Evolutionary conservation across 2,329 filamentous ascomycete species (phyloP).

Genomic region (Colletotrichum higginsianum): DNA sequence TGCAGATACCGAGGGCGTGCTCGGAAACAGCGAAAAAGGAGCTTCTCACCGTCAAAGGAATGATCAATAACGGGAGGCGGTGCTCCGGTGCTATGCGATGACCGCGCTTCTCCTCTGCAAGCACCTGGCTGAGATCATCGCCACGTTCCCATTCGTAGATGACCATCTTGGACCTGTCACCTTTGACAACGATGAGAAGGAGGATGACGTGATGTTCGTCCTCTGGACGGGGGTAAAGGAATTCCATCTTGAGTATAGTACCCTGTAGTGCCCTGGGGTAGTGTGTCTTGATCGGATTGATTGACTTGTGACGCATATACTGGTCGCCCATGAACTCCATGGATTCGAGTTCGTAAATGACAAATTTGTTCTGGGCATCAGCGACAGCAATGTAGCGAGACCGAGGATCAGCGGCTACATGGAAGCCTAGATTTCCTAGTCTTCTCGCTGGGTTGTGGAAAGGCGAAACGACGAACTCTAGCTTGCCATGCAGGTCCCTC

Average conservation of each 20-base stretch:
- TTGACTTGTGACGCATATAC: constrained; percentile 59
- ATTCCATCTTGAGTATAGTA: constrained; percentile 88
- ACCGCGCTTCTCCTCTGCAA: constrained; percentile 64
- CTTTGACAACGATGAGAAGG: constrained; percentile 72
- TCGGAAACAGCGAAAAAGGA: constrained; percentile 80
- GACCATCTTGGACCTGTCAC: constrained; percentile 66
- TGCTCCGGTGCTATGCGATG: constrained; percentile 65
- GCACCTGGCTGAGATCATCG: constrained; percentile 61
- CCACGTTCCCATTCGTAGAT: constrained; percentile 74
- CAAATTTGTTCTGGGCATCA: constrained; percentile 78
- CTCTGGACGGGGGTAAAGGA: constrained; percentile 79
- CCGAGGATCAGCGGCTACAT: constrained; percentile 84
- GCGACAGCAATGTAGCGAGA: constrained; percentile 79
- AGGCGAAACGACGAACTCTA: constrained; percentile 74
- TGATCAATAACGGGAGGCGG: constrained; percentile 77
- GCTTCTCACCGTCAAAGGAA: constrained; percentile 79
- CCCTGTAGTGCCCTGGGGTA: constrained; percentile 71
- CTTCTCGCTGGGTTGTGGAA: constrained; percentile 70
- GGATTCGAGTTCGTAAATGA: constrained; percentile 78
- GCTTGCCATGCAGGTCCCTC: constrained; percentile 57
- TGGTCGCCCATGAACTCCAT: constrained; percentile 65
- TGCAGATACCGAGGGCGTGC: constrained; percentile 69
- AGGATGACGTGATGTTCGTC: constrained; percentile 83
- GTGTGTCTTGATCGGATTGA: constrained; percentile 71
- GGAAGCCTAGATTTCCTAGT: constrained; percentile 71